Conservation (phyloP, 345 rosid species). For the Eucalyptus tenuipes region DNA sequence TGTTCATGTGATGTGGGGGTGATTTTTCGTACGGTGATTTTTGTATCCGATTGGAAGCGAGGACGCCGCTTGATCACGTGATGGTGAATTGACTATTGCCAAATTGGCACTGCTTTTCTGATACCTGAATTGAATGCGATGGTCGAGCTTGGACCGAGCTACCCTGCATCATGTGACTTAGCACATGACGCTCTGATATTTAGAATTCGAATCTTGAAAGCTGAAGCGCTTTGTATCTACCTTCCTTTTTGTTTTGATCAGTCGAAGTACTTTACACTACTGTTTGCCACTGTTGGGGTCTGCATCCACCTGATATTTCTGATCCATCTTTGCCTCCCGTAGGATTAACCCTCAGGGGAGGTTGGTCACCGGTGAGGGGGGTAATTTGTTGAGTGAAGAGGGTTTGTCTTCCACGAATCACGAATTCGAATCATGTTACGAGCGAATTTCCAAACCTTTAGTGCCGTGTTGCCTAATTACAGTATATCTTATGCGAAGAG, state of each 20-base stretch:
- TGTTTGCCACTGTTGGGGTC: neutral
- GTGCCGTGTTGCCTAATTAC: neutral
- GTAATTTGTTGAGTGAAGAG: neutral
- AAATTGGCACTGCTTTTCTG: neutral
- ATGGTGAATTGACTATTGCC: neutral
- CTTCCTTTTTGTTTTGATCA: neutral
- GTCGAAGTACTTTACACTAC: neutral
- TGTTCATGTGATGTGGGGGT: neutral
- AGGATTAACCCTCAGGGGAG: neutral
- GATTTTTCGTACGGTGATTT: neutral
- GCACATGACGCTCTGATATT: neutral
- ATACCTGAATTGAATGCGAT: neutral
- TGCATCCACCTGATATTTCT: neutral
- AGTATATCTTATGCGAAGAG: neutral
- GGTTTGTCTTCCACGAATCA: neutral
- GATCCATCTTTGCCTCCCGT: neutral
- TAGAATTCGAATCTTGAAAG: neutral
- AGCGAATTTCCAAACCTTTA: rapidly evolving
- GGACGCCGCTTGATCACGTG: neutral
- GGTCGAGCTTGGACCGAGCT: neutral
- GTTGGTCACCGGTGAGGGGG: neutral
- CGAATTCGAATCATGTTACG: rapidly evolving
- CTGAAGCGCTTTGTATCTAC: neutral
- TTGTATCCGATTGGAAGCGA: neutral
- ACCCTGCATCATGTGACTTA: neutral